Evolutionary conservation across 352 stramenopile genomes (phyloP), one percentile per base, ranked within the genome.

Genomic region (Pythium rishiriense): DNA sequence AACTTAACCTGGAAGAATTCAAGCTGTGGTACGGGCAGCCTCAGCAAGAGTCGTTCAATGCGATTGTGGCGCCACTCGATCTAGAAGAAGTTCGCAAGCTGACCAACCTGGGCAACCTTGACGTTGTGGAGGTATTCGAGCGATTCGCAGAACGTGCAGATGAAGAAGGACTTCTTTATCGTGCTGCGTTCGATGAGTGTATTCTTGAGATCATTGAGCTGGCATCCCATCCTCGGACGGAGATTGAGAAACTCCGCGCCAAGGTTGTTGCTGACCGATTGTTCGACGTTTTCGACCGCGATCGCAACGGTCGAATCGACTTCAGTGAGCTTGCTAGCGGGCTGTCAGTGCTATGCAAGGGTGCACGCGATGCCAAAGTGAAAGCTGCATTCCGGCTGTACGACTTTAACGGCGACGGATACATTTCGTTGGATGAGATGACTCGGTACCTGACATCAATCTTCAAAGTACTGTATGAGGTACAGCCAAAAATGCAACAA

Each of bases 401-500:
- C 58, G 88, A 96, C 66, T 88, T 92, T 28, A 95, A 97, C 59
- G 76, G 73, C 11, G 87, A 96, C 54, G 90, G 86, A 10, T 89
- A 81, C 45, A 95, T 97, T 31, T 92, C 83, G 12, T 59, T 92
- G 5, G 84, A 91, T 15, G 90, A 96, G 56, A 96, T 96, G 88
- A 90, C 80, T 28, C 76, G 79, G 17, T 97, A 96, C 66, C 56
- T 97, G 28, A 93, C 78, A 3, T 86, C 84, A 9, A 93, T 96
- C 35, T 97, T 96, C 62, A 92, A 85, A 52, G 83, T 96, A 9
- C 39, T 96, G 58, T 97, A 93, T 66, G 84, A 93, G 58, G 79
- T 92, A 10, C 89, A 94, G 35, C 78, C 86, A 15, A 70, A 87
- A 42, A 90, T 92, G 74, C 74, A 74, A 9, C 47, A 76, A 12